Percentiles rank a stretch among this genome's conserved stretches.
These are phyloP conservation scores for Penicillium cinerascens DNA, from an alignment of 495 filamentous ascomycete species.

Conservation along the genomic window DNA sequence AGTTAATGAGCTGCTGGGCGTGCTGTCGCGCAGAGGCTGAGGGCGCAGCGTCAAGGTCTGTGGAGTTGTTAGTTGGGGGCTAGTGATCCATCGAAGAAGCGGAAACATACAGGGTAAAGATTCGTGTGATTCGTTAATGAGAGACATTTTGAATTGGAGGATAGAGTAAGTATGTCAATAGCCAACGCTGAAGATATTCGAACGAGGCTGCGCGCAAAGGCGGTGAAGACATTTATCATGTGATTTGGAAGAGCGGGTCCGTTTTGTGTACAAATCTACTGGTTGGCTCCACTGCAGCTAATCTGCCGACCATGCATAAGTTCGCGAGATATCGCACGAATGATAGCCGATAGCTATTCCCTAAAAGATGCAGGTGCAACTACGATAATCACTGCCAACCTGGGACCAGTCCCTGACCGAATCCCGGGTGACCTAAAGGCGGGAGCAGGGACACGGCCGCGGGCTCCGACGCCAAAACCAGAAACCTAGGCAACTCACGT, in stretches of 20 bases:
- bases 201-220: not conserved
- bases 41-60: constrained; percentile 70
- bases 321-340: not conserved
- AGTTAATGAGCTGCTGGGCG: constrained; percentile 61
- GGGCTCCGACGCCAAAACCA: not conserved
- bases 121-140: constrained; percentile 71
- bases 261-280: not conserved
- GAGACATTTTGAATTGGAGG: constrained; percentile 51
- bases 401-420: not conserved
- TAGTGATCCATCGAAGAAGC: not conserved
- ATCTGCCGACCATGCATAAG: not conserved
- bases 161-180: not conserved
- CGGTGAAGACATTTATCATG: not conserved
- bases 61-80: constrained; percentile 14
- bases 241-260: not conserved
- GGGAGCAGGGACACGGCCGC: not conserved
- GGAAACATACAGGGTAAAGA: constrained; percentile 70
- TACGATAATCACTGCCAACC: not conserved
- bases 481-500: not conserved
- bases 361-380: not conserved
- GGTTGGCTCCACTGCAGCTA: not conserved
- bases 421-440: not conserved
- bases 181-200: not conserved
- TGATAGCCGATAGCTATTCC: not conserved
- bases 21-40: constrained; percentile 53